These are phyloP conservation scores for Termitomyces eurrhizus DNA, from an alignment of 768 basidiomycete species.

Conservation along the genomic window DNA sequence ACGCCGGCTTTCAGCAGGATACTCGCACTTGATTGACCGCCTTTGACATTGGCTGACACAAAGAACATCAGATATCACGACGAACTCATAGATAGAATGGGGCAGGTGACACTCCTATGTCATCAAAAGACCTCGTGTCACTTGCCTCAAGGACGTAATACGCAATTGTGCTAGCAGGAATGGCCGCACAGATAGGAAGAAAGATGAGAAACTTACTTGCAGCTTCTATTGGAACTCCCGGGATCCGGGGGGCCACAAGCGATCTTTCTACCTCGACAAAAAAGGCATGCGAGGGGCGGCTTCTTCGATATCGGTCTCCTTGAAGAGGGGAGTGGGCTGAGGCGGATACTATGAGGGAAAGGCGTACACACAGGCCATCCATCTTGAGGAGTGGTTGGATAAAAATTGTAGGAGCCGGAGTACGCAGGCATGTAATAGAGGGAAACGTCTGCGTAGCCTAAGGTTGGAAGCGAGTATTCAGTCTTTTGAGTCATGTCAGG, in stretches of 20 bases:
- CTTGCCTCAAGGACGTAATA: constrained; percentile 10
- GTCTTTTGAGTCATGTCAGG: not conserved
- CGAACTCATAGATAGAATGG: not conserved
- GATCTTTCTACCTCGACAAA: constrained; percentile 66
- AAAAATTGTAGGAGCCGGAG: constrained; percentile 1
- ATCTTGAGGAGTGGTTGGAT: constrained; percentile 6
- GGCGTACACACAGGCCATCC: constrained; percentile 17
- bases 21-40: constrained; percentile 66
- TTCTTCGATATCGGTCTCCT: constrained; percentile 43
- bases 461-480: not conserved
- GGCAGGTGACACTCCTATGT: constrained; percentile 8
- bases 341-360: constrained; percentile 17
- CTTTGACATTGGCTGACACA: constrained; percentile 64
- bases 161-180: not conserved
- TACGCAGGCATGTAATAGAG: constrained; percentile 2
- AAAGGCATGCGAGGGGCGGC: constrained; percentile 59
- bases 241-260: constrained; percentile 60
- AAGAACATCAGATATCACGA: constrained; percentile 12
- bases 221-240: constrained; percentile 51
- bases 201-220: constrained; percentile 50
- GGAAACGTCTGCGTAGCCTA: constrained; percentile 1
- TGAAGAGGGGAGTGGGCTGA: constrained; percentile 24
- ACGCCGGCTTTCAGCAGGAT: constrained; percentile 64
- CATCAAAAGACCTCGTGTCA: constrained; percentile 11
- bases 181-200: constrained; percentile 8